Evolutionary conservation across 306 rosid species (phyloP), one percentile per base, ranked within the genome.

Genomic region (Cicer bijugum): DNA sequence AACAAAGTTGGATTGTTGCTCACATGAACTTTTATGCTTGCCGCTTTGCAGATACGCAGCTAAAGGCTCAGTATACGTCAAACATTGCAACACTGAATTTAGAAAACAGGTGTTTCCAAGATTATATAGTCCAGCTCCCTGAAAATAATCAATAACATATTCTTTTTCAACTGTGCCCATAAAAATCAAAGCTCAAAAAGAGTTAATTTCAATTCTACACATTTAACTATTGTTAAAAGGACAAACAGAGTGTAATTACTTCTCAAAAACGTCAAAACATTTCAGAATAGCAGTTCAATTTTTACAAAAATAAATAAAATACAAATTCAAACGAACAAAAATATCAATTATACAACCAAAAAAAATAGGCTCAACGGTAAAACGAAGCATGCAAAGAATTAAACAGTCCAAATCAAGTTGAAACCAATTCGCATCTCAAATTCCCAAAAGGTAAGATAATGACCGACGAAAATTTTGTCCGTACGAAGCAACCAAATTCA

Each of bases 1-100:
- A 28, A 28, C 35, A 53, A 35, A 0, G 44, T 3, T 0, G 23
- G 62, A 61, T 16, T 64, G 56, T 50, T 40, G 67, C 99, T 78
- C 80, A 95, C 99, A 95, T 16, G 99, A 90, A 82, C 51, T 90
- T 82, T 85, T 88, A 87, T 95, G 99, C 84, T 84, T 95, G 52
- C 99, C 97, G 79, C 99, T 91, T 76, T 95, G 99, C 67, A 95
- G 82, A 78, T 95, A 95, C 16, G 97, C 99, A 19, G 97, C 99
- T 60, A 95, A 64, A 79, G 99, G 99, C 78, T 87, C 99, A 0
- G 99, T 95, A 76, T 95, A 91, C 1, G 99, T 95, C 87, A 95
- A 78, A 77, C 99, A 95, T 82, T 95, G 99, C 78, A 95, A 58
- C 16, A 91, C 99, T 9, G 99, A 90, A 79, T 95, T 95, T 38